Conservation (phyloP, 306 rosid species). For the Prunus fruticosa region DNA sequence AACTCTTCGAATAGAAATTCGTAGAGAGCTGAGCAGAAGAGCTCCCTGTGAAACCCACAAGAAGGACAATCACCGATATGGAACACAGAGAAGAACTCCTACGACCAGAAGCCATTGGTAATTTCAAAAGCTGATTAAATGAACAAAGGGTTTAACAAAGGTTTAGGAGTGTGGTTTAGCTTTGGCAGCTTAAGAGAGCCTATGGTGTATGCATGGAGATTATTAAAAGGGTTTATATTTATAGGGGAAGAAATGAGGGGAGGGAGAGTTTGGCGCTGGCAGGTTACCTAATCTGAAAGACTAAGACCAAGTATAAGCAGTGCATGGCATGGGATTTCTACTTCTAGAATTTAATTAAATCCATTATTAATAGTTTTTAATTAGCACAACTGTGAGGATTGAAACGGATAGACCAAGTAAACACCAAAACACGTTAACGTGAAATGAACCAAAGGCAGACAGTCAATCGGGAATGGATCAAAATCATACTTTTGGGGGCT, state of each 20-base stretch:
- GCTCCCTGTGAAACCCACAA: conserved; percentile 28
- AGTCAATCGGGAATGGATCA: too few relatives aligned
- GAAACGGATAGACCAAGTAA: too few relatives aligned
- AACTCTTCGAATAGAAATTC: conserved; percentile 46
- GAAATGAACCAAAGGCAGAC: neutral
- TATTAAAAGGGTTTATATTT: neutral
- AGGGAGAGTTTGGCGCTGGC: neutral
- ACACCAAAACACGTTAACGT: too few relatives aligned
- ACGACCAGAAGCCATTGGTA: conserved; percentile 3
- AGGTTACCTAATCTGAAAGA: conserved; percentile 2
- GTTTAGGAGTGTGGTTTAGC: neutral
- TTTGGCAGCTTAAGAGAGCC: too few relatives aligned
- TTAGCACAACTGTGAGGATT: too few relatives aligned
- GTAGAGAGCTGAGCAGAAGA: conserved; percentile 50
- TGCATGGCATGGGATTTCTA: neutral
- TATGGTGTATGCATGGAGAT: neutral
- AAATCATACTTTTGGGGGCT: too few relatives aligned
- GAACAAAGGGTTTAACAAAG: neutral
- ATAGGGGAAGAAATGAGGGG: neutral
- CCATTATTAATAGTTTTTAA: too few relatives aligned
- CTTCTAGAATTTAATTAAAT: neutral
- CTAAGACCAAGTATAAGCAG: neutral
- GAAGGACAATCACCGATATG: neutral
- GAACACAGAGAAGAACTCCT: neutral
- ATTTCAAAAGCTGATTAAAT: neutral